Percentiles rank a stretch among this genome's conserved stretches.
phyloP scores from a whole-genome alignment of 352 stramenopile genomes.

The Phytophthora brassicae region DNA sequence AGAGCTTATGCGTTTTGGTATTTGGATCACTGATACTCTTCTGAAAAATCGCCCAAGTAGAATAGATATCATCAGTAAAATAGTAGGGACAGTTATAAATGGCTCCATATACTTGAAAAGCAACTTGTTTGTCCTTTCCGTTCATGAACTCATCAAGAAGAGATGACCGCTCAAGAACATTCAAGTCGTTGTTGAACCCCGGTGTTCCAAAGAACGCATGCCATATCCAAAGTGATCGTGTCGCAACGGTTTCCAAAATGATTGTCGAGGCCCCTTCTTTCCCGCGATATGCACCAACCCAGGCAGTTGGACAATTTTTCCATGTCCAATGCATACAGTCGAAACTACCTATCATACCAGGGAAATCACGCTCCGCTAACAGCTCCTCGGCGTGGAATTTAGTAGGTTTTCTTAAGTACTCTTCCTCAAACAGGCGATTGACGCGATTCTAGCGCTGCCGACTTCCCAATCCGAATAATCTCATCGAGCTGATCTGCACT shows the following conservation, averaged over 20 bases:
- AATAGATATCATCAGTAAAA: constrained; percentile 1
- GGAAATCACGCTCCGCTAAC: neutral
- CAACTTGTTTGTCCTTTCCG: neutral
- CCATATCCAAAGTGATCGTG: neutral
- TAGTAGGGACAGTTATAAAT: constrained; percentile 4
- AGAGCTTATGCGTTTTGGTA: neutral
- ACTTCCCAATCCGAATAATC: neutral
- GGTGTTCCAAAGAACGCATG: neutral
- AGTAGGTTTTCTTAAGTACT: neutral
- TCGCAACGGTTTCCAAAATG: neutral
- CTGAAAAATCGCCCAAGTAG: neutral
- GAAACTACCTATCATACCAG: neutral
- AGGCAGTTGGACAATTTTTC: constrained; percentile 1
- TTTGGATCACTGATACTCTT: neutral
- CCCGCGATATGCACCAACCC: neutral
- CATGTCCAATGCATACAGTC: constrained; percentile 2
- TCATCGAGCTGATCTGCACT: constrained; percentile 2
- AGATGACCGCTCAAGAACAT: neutral
- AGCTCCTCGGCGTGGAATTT: neutral
- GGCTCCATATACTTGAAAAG: neutral
- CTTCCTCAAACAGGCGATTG: neutral
- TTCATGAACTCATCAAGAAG: neutral
- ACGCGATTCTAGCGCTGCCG: neutral
- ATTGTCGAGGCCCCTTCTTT: neutral
- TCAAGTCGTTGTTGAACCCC: neutral